Conservation (phyloP, 2,329 filamentous ascomycete species). For the Colletotrichum sidae region DNA sequence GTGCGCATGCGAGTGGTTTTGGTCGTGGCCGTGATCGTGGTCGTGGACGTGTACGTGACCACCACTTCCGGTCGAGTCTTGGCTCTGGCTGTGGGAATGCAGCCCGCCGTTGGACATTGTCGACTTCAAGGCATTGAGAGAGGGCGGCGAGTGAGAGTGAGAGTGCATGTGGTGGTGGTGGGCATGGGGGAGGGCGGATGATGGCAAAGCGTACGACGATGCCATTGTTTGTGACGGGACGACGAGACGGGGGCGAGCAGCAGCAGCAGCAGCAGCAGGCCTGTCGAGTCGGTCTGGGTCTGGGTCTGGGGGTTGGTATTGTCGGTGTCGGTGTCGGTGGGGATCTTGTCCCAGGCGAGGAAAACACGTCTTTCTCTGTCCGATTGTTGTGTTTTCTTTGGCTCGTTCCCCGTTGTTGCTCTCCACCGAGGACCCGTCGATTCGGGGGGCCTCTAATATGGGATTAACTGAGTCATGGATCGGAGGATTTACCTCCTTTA, state of each 20-base stretch:
- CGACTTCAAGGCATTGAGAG: conserved; percentile 53
- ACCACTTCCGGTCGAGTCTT: conserved; percentile 39
- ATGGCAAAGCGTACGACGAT: conserved; percentile 66
- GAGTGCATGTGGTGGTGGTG: conserved; percentile 57
- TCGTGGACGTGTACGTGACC: conserved; percentile 48
- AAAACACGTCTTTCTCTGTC: conserved; percentile 7
- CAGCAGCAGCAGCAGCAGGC: background rate
- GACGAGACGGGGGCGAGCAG: too few species aligned
- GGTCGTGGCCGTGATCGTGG: conserved; percentile 43
- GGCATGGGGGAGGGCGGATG: conserved; percentile 60
- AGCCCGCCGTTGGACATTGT: conserved; percentile 42
- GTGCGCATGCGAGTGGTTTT: conserved; percentile 41
- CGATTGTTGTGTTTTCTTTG: conserved; percentile 20
- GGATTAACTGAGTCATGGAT: conserved; percentile 20
- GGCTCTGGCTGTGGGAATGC: conserved; percentile 44
- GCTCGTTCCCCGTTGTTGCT: conserved; percentile 19
- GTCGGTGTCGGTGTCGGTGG: conserved; percentile 11
- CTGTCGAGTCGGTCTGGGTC: conserved; percentile 27
- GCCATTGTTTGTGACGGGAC: conserved; percentile 50
- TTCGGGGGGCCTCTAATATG: conserved; percentile 20
- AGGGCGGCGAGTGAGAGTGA: conserved; percentile 52
- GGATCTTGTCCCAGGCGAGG: conserved; percentile 9
- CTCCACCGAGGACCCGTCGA: conserved; percentile 33
- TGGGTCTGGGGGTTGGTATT: background rate
- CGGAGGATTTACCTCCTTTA: background rate